Evolutionary conservation across 129 eudicot genomes (phyloP).

Genomic region (Scalesia atractyloides): DNA sequence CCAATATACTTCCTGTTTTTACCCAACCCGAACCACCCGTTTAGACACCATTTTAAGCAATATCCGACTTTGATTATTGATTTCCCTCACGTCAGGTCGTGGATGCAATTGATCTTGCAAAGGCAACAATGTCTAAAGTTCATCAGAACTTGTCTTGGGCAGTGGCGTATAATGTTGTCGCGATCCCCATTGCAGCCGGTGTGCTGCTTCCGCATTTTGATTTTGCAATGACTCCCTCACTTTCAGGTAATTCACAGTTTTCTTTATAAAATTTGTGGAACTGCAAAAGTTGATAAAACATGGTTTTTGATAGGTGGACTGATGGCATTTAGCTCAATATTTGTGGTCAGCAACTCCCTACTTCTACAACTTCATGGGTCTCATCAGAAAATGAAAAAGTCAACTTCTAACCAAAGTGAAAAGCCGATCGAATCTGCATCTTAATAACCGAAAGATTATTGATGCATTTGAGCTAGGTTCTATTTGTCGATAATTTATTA

Average conservation of each 20-base stretch:
- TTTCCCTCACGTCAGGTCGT: conserved; percentile 55
- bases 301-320: conserved; percentile 69
- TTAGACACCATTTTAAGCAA: not conserved
- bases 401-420: conserved; percentile 25
- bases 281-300: not conserved
- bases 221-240: conserved; percentile 98
- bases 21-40: not conserved
- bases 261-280: not conserved
- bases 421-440: conserved; percentile 23
- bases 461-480: conserved; percentile 7
- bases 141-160: conserved; percentile 95
- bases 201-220: conserved; percentile 80
- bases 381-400: conserved; percentile 40
- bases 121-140: conserved; percentile 89
- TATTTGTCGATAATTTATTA: conserved; percentile 6
- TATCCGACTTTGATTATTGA: not conserved
- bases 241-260: conserved; percentile 58
- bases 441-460: not conserved
- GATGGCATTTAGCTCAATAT: conserved; percentile 94
- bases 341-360: conserved; percentile 88
- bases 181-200: conserved; percentile 92
- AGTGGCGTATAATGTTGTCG: conserved; percentile 83
- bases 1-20: not conserved
- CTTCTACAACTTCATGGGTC: conserved; percentile 76
- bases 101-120: conserved; percentile 90